These are phyloP conservation scores for Diplodia sapinea DNA, from an alignment of 2,329 filamentous ascomycete species.

Conservation along the genomic window DNA sequence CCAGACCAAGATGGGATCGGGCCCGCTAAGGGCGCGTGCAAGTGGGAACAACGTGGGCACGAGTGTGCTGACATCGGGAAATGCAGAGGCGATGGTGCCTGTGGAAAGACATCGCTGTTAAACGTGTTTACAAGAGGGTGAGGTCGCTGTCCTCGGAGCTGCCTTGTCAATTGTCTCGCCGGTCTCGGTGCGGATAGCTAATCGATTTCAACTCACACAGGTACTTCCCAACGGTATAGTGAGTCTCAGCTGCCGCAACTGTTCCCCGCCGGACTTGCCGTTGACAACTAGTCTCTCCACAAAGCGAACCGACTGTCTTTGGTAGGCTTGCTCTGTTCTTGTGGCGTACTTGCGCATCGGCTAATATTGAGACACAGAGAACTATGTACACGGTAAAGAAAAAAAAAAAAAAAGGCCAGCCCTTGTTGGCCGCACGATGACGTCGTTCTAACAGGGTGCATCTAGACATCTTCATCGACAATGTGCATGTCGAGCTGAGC, in stretches of 20 bases:
- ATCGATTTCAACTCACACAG: conserved; percentile 52
- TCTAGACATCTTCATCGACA: conserved; percentile 97
- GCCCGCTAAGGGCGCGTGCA: conserved; percentile 29
- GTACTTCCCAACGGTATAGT: conserved; percentile 97
- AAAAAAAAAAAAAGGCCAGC: neutral
- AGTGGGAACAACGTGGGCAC: conserved; percentile 36
- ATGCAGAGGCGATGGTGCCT: conserved; percentile 87
- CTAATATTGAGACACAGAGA: conserved; percentile 63
- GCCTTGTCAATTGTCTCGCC: conserved; percentile 35
- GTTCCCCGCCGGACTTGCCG: neutral
- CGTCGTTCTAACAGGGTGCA: conserved; percentile 1
- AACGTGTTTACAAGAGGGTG: conserved; percentile 99
- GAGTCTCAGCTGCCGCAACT: conserved; percentile 45
- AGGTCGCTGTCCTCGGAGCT: conserved; percentile 39
- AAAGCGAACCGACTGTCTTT: conserved; percentile 90
- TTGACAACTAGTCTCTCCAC: conserved; percentile 24
- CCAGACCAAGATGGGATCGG: conserved; percentile 29
- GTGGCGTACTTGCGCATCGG: conserved; percentile 1
- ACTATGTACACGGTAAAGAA: conserved; percentile 89
- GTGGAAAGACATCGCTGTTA: conserved; percentile 93
- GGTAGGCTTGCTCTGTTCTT: conserved; percentile 49
- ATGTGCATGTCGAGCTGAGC: conserved; percentile 93
- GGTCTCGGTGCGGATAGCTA: conserved; percentile 33
- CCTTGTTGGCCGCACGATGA: conserved; percentile 7
- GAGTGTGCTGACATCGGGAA: conserved; percentile 18